These are phyloP conservation scores for Eucalyptus erythrocorys DNA, from an alignment of 345 rosid genomes.

Conservation along the genomic window DNA sequence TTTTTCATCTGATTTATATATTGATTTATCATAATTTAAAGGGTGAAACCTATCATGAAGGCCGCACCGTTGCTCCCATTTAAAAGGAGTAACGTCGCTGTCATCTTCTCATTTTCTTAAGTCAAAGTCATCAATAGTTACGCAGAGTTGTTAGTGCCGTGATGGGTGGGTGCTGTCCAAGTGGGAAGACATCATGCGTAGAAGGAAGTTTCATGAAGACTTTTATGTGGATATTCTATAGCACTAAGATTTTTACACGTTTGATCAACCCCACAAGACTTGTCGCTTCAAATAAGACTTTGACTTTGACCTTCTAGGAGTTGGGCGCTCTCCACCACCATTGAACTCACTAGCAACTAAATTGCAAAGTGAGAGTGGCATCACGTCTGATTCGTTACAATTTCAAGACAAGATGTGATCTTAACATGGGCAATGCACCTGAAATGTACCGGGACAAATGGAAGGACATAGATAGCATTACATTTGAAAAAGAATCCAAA, in stretches of 20 bases:
- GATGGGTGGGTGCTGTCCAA: fast-evolving
- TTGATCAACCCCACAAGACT: background rate
- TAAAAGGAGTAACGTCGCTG: too few species aligned
- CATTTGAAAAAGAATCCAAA: background rate
- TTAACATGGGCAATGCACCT: background rate
- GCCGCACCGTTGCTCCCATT: background rate
- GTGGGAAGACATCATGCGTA: fast-evolving
- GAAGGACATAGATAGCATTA: background rate
- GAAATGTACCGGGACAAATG: background rate
- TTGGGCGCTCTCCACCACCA: background rate
- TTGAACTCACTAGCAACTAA: background rate
- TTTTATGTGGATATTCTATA: too few species aligned
- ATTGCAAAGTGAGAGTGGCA: background rate
- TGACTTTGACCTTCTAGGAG: background rate
- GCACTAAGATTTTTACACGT: background rate
- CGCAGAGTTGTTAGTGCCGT: background rate
- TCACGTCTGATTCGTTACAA: background rate
- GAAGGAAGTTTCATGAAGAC: background rate
- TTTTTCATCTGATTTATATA: background rate
- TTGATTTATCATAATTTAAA: too few species aligned
- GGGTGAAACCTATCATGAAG: background rate
- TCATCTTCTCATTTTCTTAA: too few species aligned
- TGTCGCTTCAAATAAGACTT: background rate
- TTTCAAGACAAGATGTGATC: background rate
- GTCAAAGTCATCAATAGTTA: background rate